phyloP scores from a whole-genome alignment of 1,284 basidiomycete species.

The Amylostereum areolatum region DNA sequence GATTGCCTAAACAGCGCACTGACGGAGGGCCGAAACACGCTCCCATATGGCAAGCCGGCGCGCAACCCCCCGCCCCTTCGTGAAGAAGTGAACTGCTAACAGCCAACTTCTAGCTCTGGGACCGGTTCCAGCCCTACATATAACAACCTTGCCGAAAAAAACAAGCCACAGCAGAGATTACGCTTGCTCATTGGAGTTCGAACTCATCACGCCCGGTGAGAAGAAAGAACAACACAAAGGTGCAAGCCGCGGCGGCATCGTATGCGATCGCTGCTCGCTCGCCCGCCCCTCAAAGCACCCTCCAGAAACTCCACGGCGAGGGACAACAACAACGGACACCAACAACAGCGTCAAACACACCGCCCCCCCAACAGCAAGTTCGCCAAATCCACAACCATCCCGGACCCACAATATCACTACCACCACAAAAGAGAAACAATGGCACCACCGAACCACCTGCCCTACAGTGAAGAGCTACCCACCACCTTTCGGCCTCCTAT shows the following conservation, averaged over 20 bases:
- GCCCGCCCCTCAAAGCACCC: slow-evolving; percentile 1
- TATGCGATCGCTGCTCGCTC: slow-evolving; percentile 6
- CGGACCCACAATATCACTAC: slow-evolving; percentile 64
- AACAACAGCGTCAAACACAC: no score
- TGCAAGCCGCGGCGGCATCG: not conserved
- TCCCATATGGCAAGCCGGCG: no score
- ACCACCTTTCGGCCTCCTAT: slow-evolving; percentile 25
- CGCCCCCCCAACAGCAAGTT: slow-evolving; percentile 19
- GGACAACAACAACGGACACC: slow-evolving; percentile 16
- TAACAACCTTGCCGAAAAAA: no score
- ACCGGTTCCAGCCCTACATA: not conserved
- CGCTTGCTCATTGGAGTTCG: no score
- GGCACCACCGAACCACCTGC: no score
- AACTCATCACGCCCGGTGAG: no score
- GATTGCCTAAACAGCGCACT: no score
- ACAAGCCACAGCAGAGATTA: no score
- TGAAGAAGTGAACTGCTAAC: slow-evolving; percentile 10
- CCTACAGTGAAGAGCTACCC: slow-evolving; percentile 31
- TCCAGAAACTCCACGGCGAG: slow-evolving; percentile 10
- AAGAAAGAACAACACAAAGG: not conserved
- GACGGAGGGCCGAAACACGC: no score
- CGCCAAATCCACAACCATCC: slow-evolving; percentile 54
- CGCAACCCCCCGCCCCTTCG: not conserved
- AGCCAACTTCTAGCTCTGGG: slow-evolving; percentile 8
- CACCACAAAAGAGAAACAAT: no score